phyloP scores from a whole-genome alignment of 768 basidiomycete genomes.

The Auricularia sp. region DNA sequence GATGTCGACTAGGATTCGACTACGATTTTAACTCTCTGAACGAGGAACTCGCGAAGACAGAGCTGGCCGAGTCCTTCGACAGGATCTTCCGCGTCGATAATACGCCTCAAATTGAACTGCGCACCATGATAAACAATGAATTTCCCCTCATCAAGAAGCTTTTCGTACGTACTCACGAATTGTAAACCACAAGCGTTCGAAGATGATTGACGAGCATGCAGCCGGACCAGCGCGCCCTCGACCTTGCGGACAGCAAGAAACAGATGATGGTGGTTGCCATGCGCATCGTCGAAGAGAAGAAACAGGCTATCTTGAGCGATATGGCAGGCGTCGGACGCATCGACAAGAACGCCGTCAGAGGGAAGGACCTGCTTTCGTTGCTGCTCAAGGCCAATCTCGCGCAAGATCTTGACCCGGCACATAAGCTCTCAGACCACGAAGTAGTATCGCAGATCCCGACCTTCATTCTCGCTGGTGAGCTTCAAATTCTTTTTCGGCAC shows the following conservation, averaged over 20 bases:
- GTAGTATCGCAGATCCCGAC: conserved; percentile 33
- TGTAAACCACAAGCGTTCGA: too few relatives aligned
- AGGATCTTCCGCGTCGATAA: too few relatives aligned
- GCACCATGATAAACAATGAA: conserved; percentile 11
- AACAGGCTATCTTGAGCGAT: conserved; percentile 17
- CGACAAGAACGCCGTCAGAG: conserved; percentile 14
- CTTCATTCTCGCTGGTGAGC: not conserved
- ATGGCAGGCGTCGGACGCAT: not conserved
- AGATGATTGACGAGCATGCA: too few relatives aligned
- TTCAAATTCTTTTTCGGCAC: too few relatives aligned
- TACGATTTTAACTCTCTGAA: conserved; percentile 25
- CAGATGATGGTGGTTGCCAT: conserved; percentile 19
- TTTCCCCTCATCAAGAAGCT: conserved; percentile 17
- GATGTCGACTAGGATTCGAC: conserved; percentile 19
- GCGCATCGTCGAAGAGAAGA: conserved; percentile 21
- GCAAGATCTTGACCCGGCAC: conserved; percentile 42
- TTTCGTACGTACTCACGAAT: too few relatives aligned
- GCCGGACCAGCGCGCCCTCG: conserved; percentile 9
- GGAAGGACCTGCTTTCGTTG: conserved; percentile 51
- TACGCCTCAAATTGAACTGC: too few relatives aligned
- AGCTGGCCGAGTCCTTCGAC: conserved; percentile 10
- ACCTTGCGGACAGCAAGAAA: not conserved
- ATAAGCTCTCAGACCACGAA: conserved; percentile 51
- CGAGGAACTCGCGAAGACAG: conserved; percentile 17
- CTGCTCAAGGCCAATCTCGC: conserved; percentile 57